phyloP scores from a whole-genome alignment of 371 early-diverging fungal species.

The Mortierella sp. region DNA sequence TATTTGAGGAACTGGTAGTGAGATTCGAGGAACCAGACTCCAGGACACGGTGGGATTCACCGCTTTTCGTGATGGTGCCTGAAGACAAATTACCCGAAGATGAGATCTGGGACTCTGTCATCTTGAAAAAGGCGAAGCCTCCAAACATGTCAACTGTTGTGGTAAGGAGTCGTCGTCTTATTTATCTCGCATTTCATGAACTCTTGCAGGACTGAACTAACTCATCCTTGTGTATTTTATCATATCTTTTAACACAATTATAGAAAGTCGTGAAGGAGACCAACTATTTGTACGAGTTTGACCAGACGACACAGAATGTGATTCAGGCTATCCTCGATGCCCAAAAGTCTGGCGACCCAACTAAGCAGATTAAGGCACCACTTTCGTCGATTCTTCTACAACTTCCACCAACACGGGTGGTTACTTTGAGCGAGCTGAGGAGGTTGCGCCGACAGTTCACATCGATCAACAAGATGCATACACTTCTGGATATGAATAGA shows the following conservation, averaged over 20 bases:
- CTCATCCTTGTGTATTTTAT: background rate
- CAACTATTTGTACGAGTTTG: slow-evolving; percentile 93
- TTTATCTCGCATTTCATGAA: too few relatives aligned
- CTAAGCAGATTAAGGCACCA: slow-evolving; percentile 77
- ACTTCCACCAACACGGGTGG: slow-evolving; percentile 78
- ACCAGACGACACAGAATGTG: slow-evolving; percentile 85
- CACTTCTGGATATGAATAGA: slow-evolving; percentile 73
- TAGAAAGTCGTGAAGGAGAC: slow-evolving; percentile 91
- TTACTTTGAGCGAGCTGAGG: slow-evolving; percentile 88
- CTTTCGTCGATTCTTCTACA: slow-evolving; percentile 59
- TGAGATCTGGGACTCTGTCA: slow-evolving; percentile 84
- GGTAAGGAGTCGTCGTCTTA: slow-evolving; percentile 47
- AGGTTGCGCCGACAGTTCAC: slow-evolving; percentile 89
- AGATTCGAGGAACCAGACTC: slow-evolving; percentile 97
- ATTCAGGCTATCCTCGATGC: slow-evolving; percentile 83
- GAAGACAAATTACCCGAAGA: slow-evolving; percentile 78
- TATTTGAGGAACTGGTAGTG: slow-evolving; percentile 87
- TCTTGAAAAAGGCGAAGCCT: slow-evolving; percentile 83
- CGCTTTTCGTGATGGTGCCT: slow-evolving; percentile 89
- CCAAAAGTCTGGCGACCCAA: slow-evolving; percentile 79
- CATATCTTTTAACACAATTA: background rate
- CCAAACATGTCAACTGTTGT: slow-evolving; percentile 88
- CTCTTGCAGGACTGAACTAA: background rate
- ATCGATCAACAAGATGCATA: slow-evolving; percentile 89
- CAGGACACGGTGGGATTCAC: slow-evolving; percentile 95